Base-by-base conservation (phyloP, 768 basidiomycete genomes). In the Tylopilus sp. region DNA sequence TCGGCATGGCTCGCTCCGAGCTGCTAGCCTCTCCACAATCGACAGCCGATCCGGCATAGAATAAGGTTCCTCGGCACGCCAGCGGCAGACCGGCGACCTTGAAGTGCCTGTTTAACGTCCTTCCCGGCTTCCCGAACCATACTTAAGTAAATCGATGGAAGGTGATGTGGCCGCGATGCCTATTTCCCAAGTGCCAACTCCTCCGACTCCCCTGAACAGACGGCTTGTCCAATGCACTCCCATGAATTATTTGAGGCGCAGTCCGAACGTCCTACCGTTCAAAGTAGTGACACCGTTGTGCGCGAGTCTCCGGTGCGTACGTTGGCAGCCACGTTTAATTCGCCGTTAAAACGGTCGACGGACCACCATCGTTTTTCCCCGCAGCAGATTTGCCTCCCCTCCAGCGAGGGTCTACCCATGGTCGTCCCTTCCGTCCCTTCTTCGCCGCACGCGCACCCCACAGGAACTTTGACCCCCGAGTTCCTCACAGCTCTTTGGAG, bases 401-500 rank as follows among this genome's bases (percentile, higher is more conserved):
- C 25, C 13, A 21, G 19, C 2, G 33, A 48, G 6, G 37, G 45
- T 24, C 1, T 26, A 14, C 31, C 45, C n/a, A 25, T 30, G n/a
- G 12, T 21, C 24, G 21, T 24, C 19, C 9, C 34, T 44, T 17
- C 34, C n/a, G 31, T 49, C 22, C 37, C 52, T n/a, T n/a, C n/a
- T 6, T 10, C n/a, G 13, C 19, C 34, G 1, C 41, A 38, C n/a
- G 14, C 13, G n/a, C 3, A 6, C 14, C 8, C 47, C 12, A 14
- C 16, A 34, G 45, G 22, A 22, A n/a, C 21, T 1, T 33, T 55
- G 21, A 8, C 22, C 17, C 54, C 63, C 6, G 48, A 59, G 21
- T 54, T 56, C 26, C 44, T 64, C n/a, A 55, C 45, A 11, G 52
- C 45, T 11, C 50, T 64, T 16, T 64, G 63, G 63, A 48, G 45